Conservation (phyloP, 805 yeast genomes). For the Candida chauliodis region DNA sequence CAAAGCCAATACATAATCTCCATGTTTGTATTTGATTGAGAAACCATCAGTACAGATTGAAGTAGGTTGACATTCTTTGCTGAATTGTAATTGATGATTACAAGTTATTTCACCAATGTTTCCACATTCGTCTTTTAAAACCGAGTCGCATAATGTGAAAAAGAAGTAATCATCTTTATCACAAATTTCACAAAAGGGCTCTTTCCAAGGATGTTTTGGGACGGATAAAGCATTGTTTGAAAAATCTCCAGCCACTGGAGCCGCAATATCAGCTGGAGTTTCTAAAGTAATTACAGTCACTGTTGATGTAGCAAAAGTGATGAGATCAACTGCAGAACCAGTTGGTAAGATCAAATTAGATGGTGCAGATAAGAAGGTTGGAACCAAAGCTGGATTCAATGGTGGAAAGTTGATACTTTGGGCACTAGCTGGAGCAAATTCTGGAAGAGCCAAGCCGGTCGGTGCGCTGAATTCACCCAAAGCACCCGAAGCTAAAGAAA, state of each 20-base stretch:
- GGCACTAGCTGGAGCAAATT: too few relatives aligned
- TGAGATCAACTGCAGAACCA: background rate
- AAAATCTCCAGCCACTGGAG: background rate
- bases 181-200: constrained; percentile 1
- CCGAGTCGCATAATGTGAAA: constrained; percentile 48
- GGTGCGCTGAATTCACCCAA: background rate
- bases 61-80: background rate
- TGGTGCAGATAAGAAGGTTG: background rate
- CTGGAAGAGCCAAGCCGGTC: background rate
- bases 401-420: background rate
- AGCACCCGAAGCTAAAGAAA: background rate
- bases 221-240: too few relatives aligned
- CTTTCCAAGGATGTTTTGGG: background rate
- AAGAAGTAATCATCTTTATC: constrained; percentile 1
- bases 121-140: constrained; percentile 32
- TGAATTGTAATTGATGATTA: constrained; percentile 9
- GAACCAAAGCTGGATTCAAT: background rate
- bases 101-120: constrained; percentile 7
- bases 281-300: background rate
- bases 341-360: background rate
- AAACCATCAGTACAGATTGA: constrained; percentile 5
- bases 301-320: background rate
- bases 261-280: background rate
- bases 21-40: constrained; percentile 5
- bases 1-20: constrained; percentile 8